Base-by-base conservation (phyloP, 805 yeast species). In the Saccharomycopsis malanga region DNA sequence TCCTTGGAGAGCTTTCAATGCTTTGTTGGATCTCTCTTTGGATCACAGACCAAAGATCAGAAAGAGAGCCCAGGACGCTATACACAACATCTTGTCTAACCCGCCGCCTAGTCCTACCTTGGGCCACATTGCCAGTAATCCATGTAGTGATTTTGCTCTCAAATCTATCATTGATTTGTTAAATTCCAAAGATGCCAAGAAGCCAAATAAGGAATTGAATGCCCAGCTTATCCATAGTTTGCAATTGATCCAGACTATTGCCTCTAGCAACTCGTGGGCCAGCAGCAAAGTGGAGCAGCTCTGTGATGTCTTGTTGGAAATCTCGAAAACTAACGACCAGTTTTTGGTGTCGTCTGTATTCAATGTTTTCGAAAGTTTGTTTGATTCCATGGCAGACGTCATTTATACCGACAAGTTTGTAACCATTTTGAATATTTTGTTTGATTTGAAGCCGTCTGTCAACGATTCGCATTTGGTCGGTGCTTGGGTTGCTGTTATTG, bases 21-120 rank as follows among this genome's bases (percentile, higher is more conserved):
- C 91, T 39, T 65, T 89, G 50, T 65, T 89, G 50, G 87, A 85
- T 61, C 71, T 87, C 52, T 77, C 91, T 0, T 66, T 86, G 37
- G 97, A 93, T 64, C 83, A 84, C 39, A 77, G 98, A 61, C 98
- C 98, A 32, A 93, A 93, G 58, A 95, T 93, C 10, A 79, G 98
- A 63, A 87, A 84, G 74, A 82, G 97, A 69, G 95, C 98, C 1
- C 83, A 81, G 58, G 98, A 93, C 49, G 85, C 97, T 1, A 73
- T 93, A n/a, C 66, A 72, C 42, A 73, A 70, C 2, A 68, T 93
- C 25, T 67, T 93, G 51, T 54, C 66, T 2, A 74, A 74, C 52
- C 82, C 85, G 2, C 79, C 81, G 7, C 94, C 96, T 9, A 72
- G 83, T 0, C 91, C 95, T 6, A 72, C 81, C 12, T 73, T 81